These are phyloP conservation scores for Scheffersomyces segobiensis DNA, from an alignment of 1,139 yeast genomes.

Conservation along the genomic window DNA sequence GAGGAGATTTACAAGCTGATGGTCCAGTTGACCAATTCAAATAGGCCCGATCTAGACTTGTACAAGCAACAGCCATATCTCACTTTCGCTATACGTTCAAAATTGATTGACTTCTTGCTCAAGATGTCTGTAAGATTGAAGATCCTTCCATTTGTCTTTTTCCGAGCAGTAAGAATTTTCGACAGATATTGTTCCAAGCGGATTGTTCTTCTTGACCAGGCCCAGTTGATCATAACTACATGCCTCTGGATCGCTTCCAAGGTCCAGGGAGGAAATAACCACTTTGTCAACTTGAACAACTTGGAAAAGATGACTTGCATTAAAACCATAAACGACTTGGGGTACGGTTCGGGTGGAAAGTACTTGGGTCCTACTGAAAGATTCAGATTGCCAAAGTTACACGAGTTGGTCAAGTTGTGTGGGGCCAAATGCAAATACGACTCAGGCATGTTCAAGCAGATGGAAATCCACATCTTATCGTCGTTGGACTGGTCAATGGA, in stretches of 20 bases:
- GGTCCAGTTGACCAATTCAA: conserved; percentile 27
- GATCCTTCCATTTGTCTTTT: conserved; percentile 60
- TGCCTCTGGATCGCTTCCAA: conserved; percentile 69
- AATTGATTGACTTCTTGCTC: conserved; percentile 57
- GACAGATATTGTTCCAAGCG: conserved; percentile 69
- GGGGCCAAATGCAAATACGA: conserved; percentile 59
- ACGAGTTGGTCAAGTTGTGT: conserved; percentile 61
- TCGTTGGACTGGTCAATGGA: conserved; percentile 63
- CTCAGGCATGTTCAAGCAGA: conserved; percentile 59
- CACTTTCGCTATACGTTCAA: conserved; percentile 48
- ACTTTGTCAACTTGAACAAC: conserved; percentile 53
- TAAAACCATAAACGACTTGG: conserved; percentile 42
- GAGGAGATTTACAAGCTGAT: conserved; percentile 49
- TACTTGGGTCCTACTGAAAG: conserved; percentile 67
- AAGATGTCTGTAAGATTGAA: conserved; percentile 61
- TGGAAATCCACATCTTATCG: conserved; percentile 54
- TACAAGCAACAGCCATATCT: conserved; percentile 67
- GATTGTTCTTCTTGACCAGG: conserved; percentile 60
- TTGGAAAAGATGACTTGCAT: conserved; percentile 29
- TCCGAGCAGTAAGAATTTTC: conserved; percentile 57
- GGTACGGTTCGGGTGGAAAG: conserved; percentile 57
- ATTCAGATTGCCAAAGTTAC: conserved; percentile 62
- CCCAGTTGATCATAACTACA: conserved; percentile 63
- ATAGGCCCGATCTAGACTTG: conserved; percentile 53
- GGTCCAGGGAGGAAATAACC: conserved; percentile 69